Evolutionary conservation across 306 rosid species (phyloP), one percentile per base, ranked within the genome.

Genomic region (Quercus mongolica): DNA sequence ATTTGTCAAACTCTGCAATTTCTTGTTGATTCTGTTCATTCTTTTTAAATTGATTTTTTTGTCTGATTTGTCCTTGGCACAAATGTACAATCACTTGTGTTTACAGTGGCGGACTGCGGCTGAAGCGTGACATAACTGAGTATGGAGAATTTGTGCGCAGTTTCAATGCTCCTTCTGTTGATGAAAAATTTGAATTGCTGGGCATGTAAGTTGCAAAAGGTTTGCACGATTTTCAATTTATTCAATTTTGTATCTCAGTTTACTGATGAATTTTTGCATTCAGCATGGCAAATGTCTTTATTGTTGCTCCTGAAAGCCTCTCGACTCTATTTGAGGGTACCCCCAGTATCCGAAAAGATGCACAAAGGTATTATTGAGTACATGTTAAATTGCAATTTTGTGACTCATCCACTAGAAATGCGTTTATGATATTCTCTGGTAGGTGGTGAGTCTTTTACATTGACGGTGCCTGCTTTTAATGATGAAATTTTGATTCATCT

Each of bases 281-380:
- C 90, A 96, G 99, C 83, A 80, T 91, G 97, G 99, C 99, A 85
- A 93, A 96, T 86, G 98, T 91, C 87, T 96, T 96, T 69, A 96
- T 96, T 75, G 99, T 96, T 71, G 99, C 99, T 82, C 99, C 98
- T 30, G 99, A 96, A 91, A 96, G 99, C 73, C 99, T 96, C 79
- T 75, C 97, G 63, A 83, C 88, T 79, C 89, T 96, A 77, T 96
- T 93, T 64, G 99, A 96, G 91, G 98, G 99, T 79, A 90, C 97
- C 25, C 98, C 99, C 28, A 93, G 97, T 85, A 96, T 96, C 69
- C 97, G 98, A 57, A 96, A 96, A 90, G 97, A 96, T 79, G 93
- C 97, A 1, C 99, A 93, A 75, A 90, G 93, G 99, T 96, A 90
- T 76, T 58, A 62, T 49, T 18, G 56, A 38, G 14, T 5, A 56